phyloP scores from a whole-genome alignment of 176 grass and related monocot genomes.

The Stipa capillata region DNA sequence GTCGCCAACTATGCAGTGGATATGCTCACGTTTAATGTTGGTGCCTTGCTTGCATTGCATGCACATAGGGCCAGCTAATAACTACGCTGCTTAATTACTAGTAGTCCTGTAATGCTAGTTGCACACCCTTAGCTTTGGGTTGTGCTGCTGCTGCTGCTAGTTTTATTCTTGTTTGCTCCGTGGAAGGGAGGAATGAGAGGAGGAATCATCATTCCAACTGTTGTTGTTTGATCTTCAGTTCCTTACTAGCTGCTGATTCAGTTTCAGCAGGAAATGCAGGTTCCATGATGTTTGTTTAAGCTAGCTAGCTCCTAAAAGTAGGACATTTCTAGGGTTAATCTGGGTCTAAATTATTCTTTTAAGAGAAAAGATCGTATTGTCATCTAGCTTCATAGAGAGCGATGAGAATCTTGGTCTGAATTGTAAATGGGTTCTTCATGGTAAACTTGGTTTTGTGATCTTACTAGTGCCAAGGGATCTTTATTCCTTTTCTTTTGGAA shows the following conservation, averaged over 20 bases:
- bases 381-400: background rate
- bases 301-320: background rate
- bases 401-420: background rate
- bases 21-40: conserved; percentile 23
- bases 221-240: background rate
- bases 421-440: background rate
- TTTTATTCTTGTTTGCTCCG: conserved; percentile 1
- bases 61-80: background rate
- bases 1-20: conserved; percentile 7
- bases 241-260: background rate
- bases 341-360: background rate
- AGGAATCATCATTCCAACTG: background rate
- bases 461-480: background rate
- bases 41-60: conserved; percentile 12
- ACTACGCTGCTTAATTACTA: background rate
- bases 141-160: background rate
- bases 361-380: too few relatives aligned
- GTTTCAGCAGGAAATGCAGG: background rate
- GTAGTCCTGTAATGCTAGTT: background rate
- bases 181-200: too few relatives aligned
- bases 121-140: background rate
- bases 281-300: background rate
- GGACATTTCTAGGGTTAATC: background rate
- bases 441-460: background rate
- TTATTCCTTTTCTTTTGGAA: background rate